phyloP scores from a whole-genome alignment of 2,329 filamentous ascomycete genomes.

The Tolypocladium paradoxum region DNA sequence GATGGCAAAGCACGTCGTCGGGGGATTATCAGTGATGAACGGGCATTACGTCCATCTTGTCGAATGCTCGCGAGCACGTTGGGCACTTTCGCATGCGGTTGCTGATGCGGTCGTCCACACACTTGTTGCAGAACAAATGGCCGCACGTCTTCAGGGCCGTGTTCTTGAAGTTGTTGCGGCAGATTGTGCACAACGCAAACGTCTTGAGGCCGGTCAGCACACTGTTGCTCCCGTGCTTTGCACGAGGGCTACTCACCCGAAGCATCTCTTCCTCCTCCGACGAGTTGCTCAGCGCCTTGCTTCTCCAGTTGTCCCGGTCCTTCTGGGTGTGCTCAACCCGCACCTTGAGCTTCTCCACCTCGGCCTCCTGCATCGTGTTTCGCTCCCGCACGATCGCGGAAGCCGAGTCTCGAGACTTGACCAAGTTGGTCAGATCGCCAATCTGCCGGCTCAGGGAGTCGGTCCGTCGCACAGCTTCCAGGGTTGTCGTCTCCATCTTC shows the following conservation, averaged over 20 bases:
- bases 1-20: neutral
- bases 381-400: conserved; percentile 41
- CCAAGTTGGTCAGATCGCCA: conserved; percentile 59
- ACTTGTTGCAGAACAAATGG: conserved; percentile 85
- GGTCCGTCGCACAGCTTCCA: conserved; percentile 57
- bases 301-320: conserved; percentile 77
- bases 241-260: conserved; percentile 50
- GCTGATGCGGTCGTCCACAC: conserved; percentile 78
- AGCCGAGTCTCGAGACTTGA: conserved; percentile 64
- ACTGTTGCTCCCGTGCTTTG: neutral
- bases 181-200: conserved; percentile 69
- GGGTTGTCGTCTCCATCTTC: conserved; percentile 58
- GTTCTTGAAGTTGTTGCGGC: conserved; percentile 88
- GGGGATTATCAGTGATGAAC: conserved; percentile 39
- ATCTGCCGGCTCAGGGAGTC: conserved; percentile 70
- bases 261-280: conserved; percentile 77
- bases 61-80: conserved; percentile 85
- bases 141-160: conserved; percentile 89
- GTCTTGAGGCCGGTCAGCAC: conserved; percentile 15
- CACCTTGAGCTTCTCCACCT: conserved; percentile 70
- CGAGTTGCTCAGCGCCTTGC: conserved; percentile 69
- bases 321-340: conserved; percentile 70
- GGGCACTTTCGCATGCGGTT: conserved; percentile 94
- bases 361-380: conserved; percentile 54
- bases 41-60: conserved; percentile 79